Base-by-base conservation (phyloP, 1,284 basidiomycete genomes). In the Ceratorhiza oryzae-sativae region DNA sequence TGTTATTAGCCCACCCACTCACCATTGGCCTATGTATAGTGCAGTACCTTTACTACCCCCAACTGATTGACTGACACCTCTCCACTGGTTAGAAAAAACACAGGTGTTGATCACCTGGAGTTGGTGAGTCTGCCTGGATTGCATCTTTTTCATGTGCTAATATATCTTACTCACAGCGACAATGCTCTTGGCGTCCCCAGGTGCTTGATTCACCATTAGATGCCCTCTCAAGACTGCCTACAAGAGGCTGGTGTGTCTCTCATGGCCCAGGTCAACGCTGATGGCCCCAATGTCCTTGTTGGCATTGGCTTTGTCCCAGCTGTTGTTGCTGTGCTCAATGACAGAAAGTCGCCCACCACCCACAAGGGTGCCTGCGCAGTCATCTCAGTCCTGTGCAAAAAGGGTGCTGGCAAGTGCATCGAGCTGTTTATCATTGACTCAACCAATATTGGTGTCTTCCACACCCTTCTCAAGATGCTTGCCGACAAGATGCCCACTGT, bases 401-500 rank as follows among this genome's bases (percentile, higher is more conserved):
- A 89, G 81, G 93, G 92, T 77, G 86, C 93, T 73, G 84, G 90
- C 78, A 90, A 88, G 82, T 89, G 93, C 76, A 88, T 98, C 76
- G 97, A 99, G 86, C 94, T 96, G 51, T 87, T 85, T 82, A 92
- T 98, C 84, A 82, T 95, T 81, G 88, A 90, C 77, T 91, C 91
- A 72, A 77, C 78, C 42, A 76, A 81, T 75, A 92, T 77, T 77
- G 79, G 92, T 77, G 86, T 98, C 77, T 93, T 95, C 81, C 86
- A 87, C 74, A 87, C 90, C 75, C 90, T 99, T 78, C 86, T 97
- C 78, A 97, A 98, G 84, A 82, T 90, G 39, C 94, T 96, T 79
- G 94, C 93, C 79, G 94, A 97, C 86, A 97, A 97, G 86, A 90
- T 90, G 84, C 90, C 92, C 77, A 87, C 88, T 77, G 92, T 91